These are phyloP conservation scores for Westerdykella ornata DNA, from an alignment of 2,329 filamentous ascomycete species.

Conservation along the genomic window DNA sequence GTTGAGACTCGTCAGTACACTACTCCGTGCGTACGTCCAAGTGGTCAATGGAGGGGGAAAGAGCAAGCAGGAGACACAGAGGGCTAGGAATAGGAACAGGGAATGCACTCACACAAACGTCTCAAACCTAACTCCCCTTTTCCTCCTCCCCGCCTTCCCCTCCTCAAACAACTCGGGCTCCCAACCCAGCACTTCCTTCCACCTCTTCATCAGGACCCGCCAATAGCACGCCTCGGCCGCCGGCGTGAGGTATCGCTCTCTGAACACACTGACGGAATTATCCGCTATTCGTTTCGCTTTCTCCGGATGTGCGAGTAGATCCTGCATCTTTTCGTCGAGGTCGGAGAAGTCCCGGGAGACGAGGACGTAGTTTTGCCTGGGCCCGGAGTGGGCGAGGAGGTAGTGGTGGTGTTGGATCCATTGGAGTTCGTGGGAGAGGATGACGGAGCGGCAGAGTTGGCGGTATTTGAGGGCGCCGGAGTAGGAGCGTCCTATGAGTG, in stretches of 20 bases:
- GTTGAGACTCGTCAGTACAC: background rate
- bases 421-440: conserved; percentile 30
- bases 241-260: conserved; percentile 28
- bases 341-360: conserved; percentile 33
- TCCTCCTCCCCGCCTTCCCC: conserved; percentile 16
- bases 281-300: conserved; percentile 31
- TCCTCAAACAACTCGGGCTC: conserved; percentile 23
- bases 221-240: conserved; percentile 33
- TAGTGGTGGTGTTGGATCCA: conserved; percentile 34
- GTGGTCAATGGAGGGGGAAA: no score
- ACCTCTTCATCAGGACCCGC: conserved; percentile 19
- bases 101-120: conserved; percentile 25
- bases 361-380: conserved; percentile 31
- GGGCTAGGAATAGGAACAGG: no score
- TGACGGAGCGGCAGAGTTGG: conserved; percentile 43
- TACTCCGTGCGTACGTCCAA: no score
- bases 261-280: conserved; percentile 24
- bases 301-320: conserved; percentile 27
- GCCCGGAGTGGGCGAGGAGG: conserved; percentile 22
- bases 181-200: conserved; percentile 20
- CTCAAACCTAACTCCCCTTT: conserved; percentile 27
- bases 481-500: conserved; percentile 36
- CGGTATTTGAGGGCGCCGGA: conserved; percentile 51
- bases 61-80: no score
- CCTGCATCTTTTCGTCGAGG: conserved; percentile 23